Evolutionary conservation across 83 land plant species (phyloP).

Genomic region (Diphasiastrum complanatum): DNA sequence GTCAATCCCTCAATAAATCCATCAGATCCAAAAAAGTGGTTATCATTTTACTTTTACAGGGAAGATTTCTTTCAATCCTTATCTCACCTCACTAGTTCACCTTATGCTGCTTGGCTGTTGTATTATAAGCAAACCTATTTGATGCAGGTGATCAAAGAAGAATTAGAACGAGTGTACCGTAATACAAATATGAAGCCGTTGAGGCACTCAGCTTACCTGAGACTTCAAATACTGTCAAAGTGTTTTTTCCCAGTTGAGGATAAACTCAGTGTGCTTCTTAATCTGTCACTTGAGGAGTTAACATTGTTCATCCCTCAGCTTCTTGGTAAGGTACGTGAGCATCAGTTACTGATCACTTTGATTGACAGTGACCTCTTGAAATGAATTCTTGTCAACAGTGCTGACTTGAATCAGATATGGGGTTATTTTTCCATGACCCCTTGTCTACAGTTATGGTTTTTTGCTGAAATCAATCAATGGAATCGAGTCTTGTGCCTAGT

Average conservation of each 20-base stretch:
- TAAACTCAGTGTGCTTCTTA: slow-evolving; percentile 42
- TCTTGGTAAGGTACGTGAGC: slow-evolving; percentile 65
- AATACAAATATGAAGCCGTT: slow-evolving; percentile 88
- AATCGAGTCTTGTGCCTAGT: too few species aligned
- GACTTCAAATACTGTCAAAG: slow-evolving; percentile 66
- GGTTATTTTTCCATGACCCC: too few species aligned
- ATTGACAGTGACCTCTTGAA: too few species aligned
- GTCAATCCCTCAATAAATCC: too few species aligned
- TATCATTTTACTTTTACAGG: too few species aligned
- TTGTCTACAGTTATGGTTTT: too few species aligned
- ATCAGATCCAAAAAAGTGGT: too few species aligned
- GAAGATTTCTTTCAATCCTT: not conserved
- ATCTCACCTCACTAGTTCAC: not conserved
- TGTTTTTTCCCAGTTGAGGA: slow-evolving; percentile 77
- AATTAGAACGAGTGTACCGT: slow-evolving; percentile 58
- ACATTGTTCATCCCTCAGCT: slow-evolving; percentile 53
- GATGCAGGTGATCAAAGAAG: slow-evolving; percentile 78
- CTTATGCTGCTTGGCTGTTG: not conserved
- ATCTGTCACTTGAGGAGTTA: slow-evolving; percentile 51
- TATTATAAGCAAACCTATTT: not conserved
- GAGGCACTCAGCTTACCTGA: slow-evolving; percentile 71
- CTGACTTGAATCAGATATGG: too few species aligned
- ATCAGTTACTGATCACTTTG: too few species aligned
- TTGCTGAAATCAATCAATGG: too few species aligned
- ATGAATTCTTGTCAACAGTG: too few species aligned